Evolutionary conservation across 129 eudicot species (phyloP), one percentile per base, ranked within the genome.

Genomic region (Escallonia rubra): DNA sequence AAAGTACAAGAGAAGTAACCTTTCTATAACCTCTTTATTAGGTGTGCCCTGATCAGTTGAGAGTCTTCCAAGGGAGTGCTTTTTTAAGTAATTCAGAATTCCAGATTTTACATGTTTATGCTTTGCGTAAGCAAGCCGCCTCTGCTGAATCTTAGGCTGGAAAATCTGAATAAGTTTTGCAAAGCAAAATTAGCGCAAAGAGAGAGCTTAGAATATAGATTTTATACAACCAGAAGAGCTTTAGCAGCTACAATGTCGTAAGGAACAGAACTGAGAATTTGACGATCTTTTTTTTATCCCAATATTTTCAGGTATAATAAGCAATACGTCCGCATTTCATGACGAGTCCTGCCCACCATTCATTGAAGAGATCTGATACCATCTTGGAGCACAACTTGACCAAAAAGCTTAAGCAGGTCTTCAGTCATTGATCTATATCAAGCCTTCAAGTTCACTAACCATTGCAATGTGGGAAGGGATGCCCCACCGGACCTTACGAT

Each of bases 101-200:
- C 97, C 91, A 61, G 91, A 81, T 34, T 80, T 73, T 47, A 90
- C 77, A 49, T 81, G 94, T 71, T 86, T 90, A 71, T 90, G 90
- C 74, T 86, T 86, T 41, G 82, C 90, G 10, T 64, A 90, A 66
- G 81, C 90, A 68, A 90, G 82, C 52, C 74, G 78, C 65, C 96
- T 72, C 68, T 72, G 75, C 65, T 85, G 90, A 68, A 85, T 65
- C 72, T 82, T 74, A 3, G 86, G 86, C 65, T 85, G 76, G 49
- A 75, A 75, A 63, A 85, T 78, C 90, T 85, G 69, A 61, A 54
- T 23, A 76, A 23, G 48, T 10, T 56, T 64, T 43, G 9, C 15
- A 43, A 38, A 67, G 44, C 3, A 0, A 60, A 60, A 16, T 60
- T 15, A 60, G 41, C 44, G 34, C 48, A 52, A 53, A 62, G 23